Percentiles rank a stretch among this genome's conserved stretches.
Evolutionary conservation across 140 eudicot genomes (phyloP).

Genomic region (Ambrosia hybrid): DNA sequence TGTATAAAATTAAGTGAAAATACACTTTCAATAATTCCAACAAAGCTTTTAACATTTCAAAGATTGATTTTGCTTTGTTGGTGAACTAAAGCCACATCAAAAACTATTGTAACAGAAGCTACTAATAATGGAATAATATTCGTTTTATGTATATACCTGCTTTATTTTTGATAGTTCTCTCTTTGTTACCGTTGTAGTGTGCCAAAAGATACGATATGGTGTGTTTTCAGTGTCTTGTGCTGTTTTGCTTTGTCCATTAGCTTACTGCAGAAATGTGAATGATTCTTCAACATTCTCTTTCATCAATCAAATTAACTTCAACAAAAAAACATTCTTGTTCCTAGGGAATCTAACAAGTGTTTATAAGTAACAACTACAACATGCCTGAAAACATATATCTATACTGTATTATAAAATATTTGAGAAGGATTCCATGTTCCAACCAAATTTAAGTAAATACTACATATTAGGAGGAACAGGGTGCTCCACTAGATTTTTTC

Average conservation of each 20-base stretch:
- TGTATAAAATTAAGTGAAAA: too few species aligned
- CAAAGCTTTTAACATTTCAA: too few species aligned
- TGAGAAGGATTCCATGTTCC: too few species aligned
- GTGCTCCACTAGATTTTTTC: too few species aligned
- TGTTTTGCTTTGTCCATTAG: conserved; percentile 30
- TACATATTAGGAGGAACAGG: too few species aligned
- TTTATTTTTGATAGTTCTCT: conserved; percentile 5
- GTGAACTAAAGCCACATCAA: not conserved
- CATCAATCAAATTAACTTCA: conserved; percentile 19
- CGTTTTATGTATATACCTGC: not conserved
- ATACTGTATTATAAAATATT: too few species aligned
- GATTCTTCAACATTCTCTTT: conserved; percentile 20
- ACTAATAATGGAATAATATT: conserved; percentile 7
- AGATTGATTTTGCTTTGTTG: not conserved
- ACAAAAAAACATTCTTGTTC: conserved; percentile 17
- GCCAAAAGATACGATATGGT: conserved; percentile 32
- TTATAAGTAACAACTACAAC: not conserved
- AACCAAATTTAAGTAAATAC: too few species aligned
- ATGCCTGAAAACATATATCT: not conserved
- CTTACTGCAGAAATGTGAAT: conserved; percentile 9
- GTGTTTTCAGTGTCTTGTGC: conserved; percentile 20
- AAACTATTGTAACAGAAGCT: conserved; percentile 1
- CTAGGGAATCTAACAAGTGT: conserved; percentile 14
- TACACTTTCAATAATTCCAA: too few species aligned
- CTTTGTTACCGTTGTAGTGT: conserved; percentile 18